Evolutionary conservation across 495 filamentous ascomycete species (phyloP).

Genomic region (Talaromyces borbonicus): DNA sequence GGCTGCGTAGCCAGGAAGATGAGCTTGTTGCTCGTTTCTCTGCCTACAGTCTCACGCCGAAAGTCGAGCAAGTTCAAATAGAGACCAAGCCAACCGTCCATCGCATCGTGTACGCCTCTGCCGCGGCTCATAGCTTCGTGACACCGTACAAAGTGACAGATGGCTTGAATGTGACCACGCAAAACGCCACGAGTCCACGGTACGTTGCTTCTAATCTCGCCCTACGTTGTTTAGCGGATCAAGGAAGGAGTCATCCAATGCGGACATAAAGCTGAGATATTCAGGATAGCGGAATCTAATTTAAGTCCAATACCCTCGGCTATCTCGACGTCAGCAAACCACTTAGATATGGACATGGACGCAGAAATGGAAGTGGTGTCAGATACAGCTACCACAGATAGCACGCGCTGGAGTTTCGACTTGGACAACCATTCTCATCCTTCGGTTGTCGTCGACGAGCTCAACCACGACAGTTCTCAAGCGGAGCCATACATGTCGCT

Average conservation of each 20-base stretch:
- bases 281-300: background rate
- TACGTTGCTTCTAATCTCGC: too few species aligned
- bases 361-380: background rate
- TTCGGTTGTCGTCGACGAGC: background rate
- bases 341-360: conserved; percentile 2
- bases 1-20: conserved; percentile 33
- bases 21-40: conserved; percentile 59
- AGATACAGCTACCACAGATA: background rate
- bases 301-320: background rate
- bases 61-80: background rate
- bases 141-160: background rate
- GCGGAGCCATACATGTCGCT: conserved; percentile 63
- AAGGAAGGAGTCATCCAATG: background rate
- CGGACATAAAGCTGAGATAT: background rate
- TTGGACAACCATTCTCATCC: background rate
- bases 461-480: conserved; percentile 37
- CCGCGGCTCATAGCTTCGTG: conserved; percentile 6
- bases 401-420: background rate
- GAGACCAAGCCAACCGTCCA: background rate
- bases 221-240: too few species aligned
- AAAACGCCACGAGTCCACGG: background rate
- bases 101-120: conserved; percentile 3
- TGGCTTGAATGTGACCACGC: background rate
- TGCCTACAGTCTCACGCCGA: conserved; percentile 17
- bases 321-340: background rate